phyloP scores from a whole-genome alignment of 2,329 filamentous ascomycete species.

The Knoxdaviesia proteae region DNA sequence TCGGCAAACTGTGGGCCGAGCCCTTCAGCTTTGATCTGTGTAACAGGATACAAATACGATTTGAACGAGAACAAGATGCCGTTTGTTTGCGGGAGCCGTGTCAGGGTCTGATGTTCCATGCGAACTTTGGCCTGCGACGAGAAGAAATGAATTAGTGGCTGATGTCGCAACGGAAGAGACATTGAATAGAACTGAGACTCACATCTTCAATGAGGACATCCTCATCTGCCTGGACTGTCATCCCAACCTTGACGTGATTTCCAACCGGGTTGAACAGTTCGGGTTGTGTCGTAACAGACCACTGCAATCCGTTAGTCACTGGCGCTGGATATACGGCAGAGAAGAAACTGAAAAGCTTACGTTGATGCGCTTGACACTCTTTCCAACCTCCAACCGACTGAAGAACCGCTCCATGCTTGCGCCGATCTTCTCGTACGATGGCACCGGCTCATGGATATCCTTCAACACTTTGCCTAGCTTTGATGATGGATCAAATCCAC shows the following conservation, averaged over 20 bases:
- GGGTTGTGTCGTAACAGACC: conserved; percentile 23
- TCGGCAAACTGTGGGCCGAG: conserved; percentile 23
- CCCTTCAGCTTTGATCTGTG: conserved; percentile 26
- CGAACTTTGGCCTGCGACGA: conserved; percentile 15
- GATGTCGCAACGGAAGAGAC: neutral
- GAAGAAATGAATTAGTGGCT: no score
- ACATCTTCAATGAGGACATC: conserved; percentile 18
- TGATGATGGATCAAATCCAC: conserved; percentile 26
- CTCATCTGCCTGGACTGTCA: conserved; percentile 13
- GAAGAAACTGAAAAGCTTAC: conserved; percentile 12
- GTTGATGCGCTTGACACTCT: conserved; percentile 27
- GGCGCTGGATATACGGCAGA: neutral
- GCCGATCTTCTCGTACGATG: conserved; percentile 31
- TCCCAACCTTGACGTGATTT: conserved; percentile 16
- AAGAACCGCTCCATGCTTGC: conserved; percentile 35
- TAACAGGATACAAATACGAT: conserved; percentile 28
- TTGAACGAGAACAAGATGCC: conserved; percentile 34
- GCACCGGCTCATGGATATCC: conserved; percentile 31
- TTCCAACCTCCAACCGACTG: conserved; percentile 22
- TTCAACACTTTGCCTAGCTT: conserved; percentile 27
- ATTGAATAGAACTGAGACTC: conserved; percentile 1
- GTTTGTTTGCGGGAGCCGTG: conserved; percentile 22
- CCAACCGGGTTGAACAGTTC: conserved; percentile 18
- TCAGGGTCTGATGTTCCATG: conserved; percentile 30
- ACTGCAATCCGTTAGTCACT: conserved; percentile 13